phyloP scores from a whole-genome alignment of 208 protist genomes.

The Porcisia hertigi region DNA sequence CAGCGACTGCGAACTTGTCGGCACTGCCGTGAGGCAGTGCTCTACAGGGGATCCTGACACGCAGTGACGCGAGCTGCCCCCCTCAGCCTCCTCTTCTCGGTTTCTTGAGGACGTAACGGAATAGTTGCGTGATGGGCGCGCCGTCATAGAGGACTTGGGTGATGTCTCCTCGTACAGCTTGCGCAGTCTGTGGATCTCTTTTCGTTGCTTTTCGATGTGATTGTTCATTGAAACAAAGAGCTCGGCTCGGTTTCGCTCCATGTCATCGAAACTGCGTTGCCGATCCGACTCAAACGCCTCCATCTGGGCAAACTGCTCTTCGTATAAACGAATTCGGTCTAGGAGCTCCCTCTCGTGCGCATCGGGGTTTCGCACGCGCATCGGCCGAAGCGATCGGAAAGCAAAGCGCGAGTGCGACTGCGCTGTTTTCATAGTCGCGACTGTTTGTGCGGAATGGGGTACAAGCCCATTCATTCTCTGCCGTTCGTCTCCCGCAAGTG shows the following conservation, averaged over 20 bases:
- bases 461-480: not conserved
- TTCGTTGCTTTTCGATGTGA: conserved; percentile 58
- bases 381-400: conserved; percentile 48
- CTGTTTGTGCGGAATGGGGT: not conserved
- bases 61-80: conserved; percentile 9
- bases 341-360: conserved; percentile 64
- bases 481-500: conserved; percentile 18
- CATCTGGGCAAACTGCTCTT: conserved; percentile 48
- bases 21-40: conserved; percentile 25
- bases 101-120: conserved; percentile 14
- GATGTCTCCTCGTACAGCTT: conserved; percentile 30
- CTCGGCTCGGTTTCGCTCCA: conserved; percentile 73
- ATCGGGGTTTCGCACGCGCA: conserved; percentile 58
- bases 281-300: conserved; percentile 61
- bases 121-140: conserved; percentile 24
- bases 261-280: conserved; percentile 71
- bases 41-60: conserved; percentile 22
- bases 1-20: conserved; percentile 24
- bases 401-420: conserved; percentile 25
- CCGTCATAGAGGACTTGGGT: conserved; percentile 25
- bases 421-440: not conserved
- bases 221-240: conserved; percentile 80
- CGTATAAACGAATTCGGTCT: conserved; percentile 61
- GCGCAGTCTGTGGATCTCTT: conserved; percentile 59
- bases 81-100: conserved; percentile 22